Evolutionary conservation across 2,329 filamentous ascomycete species (phyloP).

Genomic region (Hymenoscyphus repandus): DNA sequence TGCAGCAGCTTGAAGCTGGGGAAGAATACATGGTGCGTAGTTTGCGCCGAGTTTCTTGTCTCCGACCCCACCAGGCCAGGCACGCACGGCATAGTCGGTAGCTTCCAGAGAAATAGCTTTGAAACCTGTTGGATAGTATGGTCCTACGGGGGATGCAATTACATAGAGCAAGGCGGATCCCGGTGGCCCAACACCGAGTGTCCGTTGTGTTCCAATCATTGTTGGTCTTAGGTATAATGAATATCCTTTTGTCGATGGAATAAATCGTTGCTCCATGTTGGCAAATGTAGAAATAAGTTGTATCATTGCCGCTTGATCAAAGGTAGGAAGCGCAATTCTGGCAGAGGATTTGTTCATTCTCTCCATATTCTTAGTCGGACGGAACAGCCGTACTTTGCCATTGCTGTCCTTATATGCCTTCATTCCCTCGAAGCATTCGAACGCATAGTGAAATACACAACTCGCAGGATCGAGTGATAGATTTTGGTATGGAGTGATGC

Average conservation of each 20-base stretch:
- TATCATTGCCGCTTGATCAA: conserved; percentile 68
- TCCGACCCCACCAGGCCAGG: conserved; percentile 95
- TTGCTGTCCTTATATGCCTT: conserved; percentile 92
- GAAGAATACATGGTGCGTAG: conserved; percentile 98
- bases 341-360: conserved; percentile 87
- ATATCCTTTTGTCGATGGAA: conserved; percentile 81
- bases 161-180: conserved; percentile 88
- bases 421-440: conserved; percentile 98
- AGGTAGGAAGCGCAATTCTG: conserved; percentile 88
- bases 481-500: conserved; percentile 92
- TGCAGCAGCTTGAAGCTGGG: conserved; percentile 84
- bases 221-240: conserved; percentile 93
- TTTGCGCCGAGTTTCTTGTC: conserved; percentile 99
- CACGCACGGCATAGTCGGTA: conserved; percentile 92
- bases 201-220: conserved; percentile 94
- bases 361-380: conserved; percentile 93
- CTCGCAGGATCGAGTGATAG: conserved; percentile 93
- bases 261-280: conserved; percentile 80
- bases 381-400: conserved; percentile 79
- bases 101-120: conserved; percentile 95
- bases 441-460: conserved; percentile 98
- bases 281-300: conserved; percentile 77
- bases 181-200: conserved; percentile 86
- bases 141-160: conserved; percentile 93
- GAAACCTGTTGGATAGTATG: conserved; percentile 98